Evolutionary conservation across 2,329 filamentous ascomycete species (phyloP), one percentile per base, ranked within the genome.

Genomic region (Paecilomyces variotii): DNA sequence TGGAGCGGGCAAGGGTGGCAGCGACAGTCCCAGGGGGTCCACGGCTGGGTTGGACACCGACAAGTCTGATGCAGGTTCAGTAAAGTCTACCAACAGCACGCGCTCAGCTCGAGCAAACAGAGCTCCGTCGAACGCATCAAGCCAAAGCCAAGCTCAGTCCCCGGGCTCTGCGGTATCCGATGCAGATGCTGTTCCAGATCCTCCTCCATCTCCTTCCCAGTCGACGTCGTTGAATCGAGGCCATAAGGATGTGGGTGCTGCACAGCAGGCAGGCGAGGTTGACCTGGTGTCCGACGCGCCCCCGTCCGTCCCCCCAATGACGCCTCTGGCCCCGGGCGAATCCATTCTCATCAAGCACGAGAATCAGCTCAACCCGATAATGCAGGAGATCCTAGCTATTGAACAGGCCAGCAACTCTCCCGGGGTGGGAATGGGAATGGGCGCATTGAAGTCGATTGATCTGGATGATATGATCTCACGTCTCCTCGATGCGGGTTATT

Each of bases 401-500:
- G 39, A 45, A 45, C 39, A 45, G 39, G 39, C 39, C 39, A 45
- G 39, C 39, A 45, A 45, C 39, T 45, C 39, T 45, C 39, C 39
- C 19, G 39, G 39, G 19, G 39, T 45, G 11, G 78, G 79, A 12
- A 89, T 96, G 75, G 89, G 90, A 62, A 95, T 97, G 82, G 86
- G 89, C 57, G 90, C 95, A 25, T 84, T 97, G 69, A 96, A 96
- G 74, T 86, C 92, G 35, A 90, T 94, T 65, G 94, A 99, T 72
- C 80, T 99, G 30, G 94, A 99, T 70, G 94, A 99, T 71, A 97
- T 96, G 81, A 99, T 99, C 71, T 91, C 92, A 68, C 87, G 94
- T 51, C 83, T 99, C 51, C 80, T 99, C 57, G 94, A 99, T 74
- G 93, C 94, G 9, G 94, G 90, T 11, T 99, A 99, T 71, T 89